Percentiles rank a stretch among this genome's conserved stretches.
These are phyloP conservation scores for Pyrenochaeta sp. DNA, from an alignment of 2,329 filamentous ascomycete genomes.

Conservation along the genomic window DNA sequence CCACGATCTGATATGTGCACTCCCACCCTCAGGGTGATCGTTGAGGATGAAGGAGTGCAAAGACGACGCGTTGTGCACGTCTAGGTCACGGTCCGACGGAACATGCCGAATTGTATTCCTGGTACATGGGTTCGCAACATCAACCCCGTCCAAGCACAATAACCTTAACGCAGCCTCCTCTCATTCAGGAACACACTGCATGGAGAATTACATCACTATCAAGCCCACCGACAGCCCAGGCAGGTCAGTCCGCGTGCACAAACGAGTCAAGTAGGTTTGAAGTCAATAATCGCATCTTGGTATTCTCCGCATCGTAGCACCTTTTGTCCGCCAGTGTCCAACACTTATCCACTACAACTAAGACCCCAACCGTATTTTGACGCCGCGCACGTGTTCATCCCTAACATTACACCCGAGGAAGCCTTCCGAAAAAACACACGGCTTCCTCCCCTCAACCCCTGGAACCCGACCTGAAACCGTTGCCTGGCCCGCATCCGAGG, in stretches of 20 bases:
- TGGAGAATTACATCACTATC: conserved; percentile 13
- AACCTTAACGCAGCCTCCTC: conserved; percentile 43
- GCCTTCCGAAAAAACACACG: too few relatives aligned
- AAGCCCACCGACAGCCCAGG: conserved; percentile 21
- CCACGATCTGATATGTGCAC: too few relatives aligned
- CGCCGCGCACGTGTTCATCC: conserved; percentile 1
- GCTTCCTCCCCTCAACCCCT: conserved; percentile 3
- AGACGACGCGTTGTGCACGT: conserved; percentile 10
- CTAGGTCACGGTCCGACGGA: conserved; percentile 11
- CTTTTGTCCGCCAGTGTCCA: too few relatives aligned
- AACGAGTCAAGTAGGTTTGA: conserved; percentile 7
- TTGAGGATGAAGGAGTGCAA: conserved; percentile 3
- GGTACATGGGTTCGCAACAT: conserved; percentile 19
- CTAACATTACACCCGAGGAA: conserved; percentile 3
- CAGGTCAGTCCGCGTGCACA: conserved; percentile 4
- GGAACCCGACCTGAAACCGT: conserved; percentile 8
- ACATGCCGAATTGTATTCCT: conserved; percentile 14
- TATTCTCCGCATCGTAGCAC: conserved; percentile 20
- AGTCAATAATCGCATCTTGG: conserved; percentile 19
- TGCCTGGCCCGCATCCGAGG: conserved; percentile 4
- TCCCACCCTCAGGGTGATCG: not conserved
- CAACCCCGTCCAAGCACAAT: conserved; percentile 22
- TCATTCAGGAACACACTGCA: conserved; percentile 36
- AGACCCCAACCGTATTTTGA: not conserved
- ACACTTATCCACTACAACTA: too few relatives aligned